Conservation (phyloP, 225 moss, liverwort and hornwort species). For the Pseudisothecium myosuroides region DNA sequence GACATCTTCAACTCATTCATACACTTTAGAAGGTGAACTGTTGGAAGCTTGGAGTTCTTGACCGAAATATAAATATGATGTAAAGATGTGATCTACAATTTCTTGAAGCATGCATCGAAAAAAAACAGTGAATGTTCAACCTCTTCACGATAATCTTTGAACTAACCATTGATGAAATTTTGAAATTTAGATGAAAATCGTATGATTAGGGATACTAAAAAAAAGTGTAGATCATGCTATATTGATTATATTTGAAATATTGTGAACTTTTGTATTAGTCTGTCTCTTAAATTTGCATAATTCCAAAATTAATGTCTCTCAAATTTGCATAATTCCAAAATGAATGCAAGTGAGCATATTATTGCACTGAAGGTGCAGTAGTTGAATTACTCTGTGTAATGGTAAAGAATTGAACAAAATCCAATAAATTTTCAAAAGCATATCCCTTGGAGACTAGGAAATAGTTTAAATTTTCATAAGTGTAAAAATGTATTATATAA, state of each 20-base stretch:
- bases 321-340: too few species aligned
- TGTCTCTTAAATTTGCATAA: background rate
- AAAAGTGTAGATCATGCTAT: fast-evolving
- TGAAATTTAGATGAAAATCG: background rate
- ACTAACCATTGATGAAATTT: too few species aligned
- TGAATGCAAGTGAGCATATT: background rate
- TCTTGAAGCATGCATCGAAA: background rate
- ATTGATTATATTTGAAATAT: background rate
- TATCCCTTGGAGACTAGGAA: fast-evolving
- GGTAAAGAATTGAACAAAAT: background rate
- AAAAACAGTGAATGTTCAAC: background rate
- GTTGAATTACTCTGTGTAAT: background rate
- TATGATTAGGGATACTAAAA: background rate
- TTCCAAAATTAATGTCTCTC: background rate
- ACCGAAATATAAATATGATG: background rate
- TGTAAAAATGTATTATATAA: background rate
- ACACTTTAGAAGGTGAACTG: background rate
- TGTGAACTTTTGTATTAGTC: background rate
- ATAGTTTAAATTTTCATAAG: background rate
- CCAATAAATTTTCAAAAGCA: background rate
- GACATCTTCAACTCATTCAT: too few species aligned
- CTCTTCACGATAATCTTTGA: background rate
- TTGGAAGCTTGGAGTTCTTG: background rate
- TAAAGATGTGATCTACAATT: background rate
- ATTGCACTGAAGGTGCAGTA: background rate